Percentiles rank a stretch among this genome's conserved stretches.
phyloP scores from a whole-genome alignment of 78 protist genomes.

The Tieghemostelium lacteum region DNA sequence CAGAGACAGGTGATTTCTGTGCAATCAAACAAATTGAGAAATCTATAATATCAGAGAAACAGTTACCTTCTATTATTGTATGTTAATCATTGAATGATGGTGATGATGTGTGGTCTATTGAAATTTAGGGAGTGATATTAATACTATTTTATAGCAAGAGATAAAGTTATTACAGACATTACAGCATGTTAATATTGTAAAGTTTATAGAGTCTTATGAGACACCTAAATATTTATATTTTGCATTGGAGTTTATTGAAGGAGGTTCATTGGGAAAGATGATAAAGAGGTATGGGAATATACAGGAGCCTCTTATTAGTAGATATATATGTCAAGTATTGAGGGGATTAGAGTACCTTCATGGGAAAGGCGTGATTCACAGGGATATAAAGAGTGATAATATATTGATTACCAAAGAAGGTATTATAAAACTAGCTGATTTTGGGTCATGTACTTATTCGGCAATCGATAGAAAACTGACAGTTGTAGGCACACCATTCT shows the following conservation, averaged over 20 bases:
- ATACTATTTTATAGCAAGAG: constrained; percentile 88
- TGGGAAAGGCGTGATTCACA: constrained; percentile 89
- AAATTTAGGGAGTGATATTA: no score
- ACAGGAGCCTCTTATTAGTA: constrained; percentile 90
- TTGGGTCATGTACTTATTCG: constrained; percentile 88
- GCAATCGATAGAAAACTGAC: constrained; percentile 71
- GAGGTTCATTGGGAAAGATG: constrained; percentile 92
- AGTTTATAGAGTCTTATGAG: constrained; percentile 79
- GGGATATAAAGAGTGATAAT: constrained; percentile 89
- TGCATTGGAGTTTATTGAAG: constrained; percentile 95
- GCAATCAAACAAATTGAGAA: constrained; percentile 80
- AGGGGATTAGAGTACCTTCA: constrained; percentile 91
- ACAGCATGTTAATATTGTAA: constrained; percentile 89
- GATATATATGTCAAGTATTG: constrained; percentile 91
- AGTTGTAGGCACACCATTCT: constrained; percentile 77
- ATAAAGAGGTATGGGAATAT: constrained; percentile 89
- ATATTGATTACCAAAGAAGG: constrained; percentile 82
- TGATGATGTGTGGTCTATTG: no score
- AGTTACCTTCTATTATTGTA: constrained; percentile 61
- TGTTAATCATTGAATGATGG: neutral
- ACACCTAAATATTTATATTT: constrained; percentile 87
- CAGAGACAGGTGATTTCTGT: constrained; percentile 83
- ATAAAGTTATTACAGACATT: constrained; percentile 87
- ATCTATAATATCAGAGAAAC: constrained; percentile 62
- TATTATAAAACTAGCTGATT: constrained; percentile 92